Evolutionary conservation across 1,284 basidiomycete species (phyloP).

Genomic region (Wolfiporia cocos): DNA sequence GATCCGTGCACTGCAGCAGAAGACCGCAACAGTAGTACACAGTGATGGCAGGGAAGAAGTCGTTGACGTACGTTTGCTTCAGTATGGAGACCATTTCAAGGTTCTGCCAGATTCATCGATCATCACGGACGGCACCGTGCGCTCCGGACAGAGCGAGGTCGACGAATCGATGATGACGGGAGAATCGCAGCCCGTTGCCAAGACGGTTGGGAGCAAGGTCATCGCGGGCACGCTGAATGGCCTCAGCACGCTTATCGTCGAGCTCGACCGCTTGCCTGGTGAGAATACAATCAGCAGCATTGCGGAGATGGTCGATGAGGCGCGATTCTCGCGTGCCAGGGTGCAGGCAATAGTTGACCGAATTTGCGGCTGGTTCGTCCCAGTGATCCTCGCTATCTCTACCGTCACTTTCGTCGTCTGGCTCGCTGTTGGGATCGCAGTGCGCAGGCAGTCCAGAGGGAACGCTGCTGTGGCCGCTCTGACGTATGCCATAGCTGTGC

Average conservation of each 20-base stretch:
- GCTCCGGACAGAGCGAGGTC: constrained; percentile 30
- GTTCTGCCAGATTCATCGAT: constrained; percentile 30
- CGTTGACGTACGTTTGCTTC: constrained; percentile 31
- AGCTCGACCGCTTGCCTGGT: constrained; percentile 30
- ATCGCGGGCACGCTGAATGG: constrained; percentile 37
- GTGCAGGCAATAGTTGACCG: constrained; percentile 35
- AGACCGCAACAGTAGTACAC: constrained; percentile 26
- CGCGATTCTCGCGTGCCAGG: constrained; percentile 31
- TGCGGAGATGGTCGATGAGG: constrained; percentile 30
- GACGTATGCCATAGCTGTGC: constrained; percentile 35
- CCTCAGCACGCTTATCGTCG: constrained; percentile 30
- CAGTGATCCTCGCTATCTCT: constrained; percentile 26
- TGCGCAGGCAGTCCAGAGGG: constrained; percentile 21
- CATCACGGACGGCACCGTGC: constrained; percentile 37
- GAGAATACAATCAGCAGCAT: constrained; percentile 40
- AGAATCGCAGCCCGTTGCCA: constrained; percentile 35
- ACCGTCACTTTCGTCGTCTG: constrained; percentile 31
- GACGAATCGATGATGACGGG: constrained; percentile 43
- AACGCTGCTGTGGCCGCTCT: constrained; percentile 28
- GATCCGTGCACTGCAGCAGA: constrained; percentile 30
- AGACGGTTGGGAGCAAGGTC: constrained; percentile 28
- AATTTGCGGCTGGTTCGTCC: constrained; percentile 29
- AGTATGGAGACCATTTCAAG: constrained; percentile 33
- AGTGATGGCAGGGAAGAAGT: constrained; percentile 16
- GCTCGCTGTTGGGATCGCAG: constrained; percentile 29